Percentiles rank a stretch among this genome's conserved stretches.
These are phyloP conservation scores for Blastobotrys apis DNA, from an alignment of 1,139 yeast species.

Conservation along the genomic window DNA sequence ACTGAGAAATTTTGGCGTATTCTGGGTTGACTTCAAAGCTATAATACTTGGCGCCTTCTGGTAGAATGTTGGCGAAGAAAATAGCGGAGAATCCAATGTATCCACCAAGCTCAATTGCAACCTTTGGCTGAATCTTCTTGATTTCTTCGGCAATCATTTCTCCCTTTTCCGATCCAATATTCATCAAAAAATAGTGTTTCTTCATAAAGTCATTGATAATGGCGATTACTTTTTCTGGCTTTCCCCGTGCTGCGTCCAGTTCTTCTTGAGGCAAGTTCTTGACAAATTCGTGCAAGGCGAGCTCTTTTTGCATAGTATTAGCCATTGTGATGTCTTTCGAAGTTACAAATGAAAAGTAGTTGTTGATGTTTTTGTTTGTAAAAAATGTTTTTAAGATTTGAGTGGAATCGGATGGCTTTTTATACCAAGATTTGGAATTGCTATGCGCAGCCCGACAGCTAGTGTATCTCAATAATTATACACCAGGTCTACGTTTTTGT, in stretches of 20 bases:
- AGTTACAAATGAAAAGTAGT: no score
- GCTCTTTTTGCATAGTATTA: no score
- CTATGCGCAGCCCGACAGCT: no score
- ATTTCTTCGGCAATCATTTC: conserved; percentile 4
- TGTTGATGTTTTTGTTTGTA: no score
- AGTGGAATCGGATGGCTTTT: no score
- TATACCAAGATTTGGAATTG: no score
- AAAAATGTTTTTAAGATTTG: no score
- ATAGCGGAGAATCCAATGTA: conserved; percentile 23
- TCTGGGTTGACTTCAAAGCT: conserved; percentile 21
- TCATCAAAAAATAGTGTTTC: conserved; percentile 6
- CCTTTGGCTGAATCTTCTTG: conserved; percentile 6
- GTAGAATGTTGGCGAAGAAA: conserved; percentile 21
- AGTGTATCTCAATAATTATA: no score
- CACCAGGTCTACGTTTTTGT: no score
- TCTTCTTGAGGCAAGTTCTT: not conserved
- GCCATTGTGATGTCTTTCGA: no score
- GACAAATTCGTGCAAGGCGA: not conserved
- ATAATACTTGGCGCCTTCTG: conserved; percentile 18
- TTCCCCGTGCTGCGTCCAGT: not conserved
- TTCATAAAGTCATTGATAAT: not conserved
- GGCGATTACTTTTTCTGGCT: not conserved
- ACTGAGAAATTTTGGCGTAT: conserved; percentile 22
- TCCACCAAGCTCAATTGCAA: conserved; percentile 13
- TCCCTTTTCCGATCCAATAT: conserved; percentile 12